phyloP scores from a whole-genome alignment of 2,329 filamentous ascomycete genomes.

The Rhytidhysteron rufulum region DNA sequence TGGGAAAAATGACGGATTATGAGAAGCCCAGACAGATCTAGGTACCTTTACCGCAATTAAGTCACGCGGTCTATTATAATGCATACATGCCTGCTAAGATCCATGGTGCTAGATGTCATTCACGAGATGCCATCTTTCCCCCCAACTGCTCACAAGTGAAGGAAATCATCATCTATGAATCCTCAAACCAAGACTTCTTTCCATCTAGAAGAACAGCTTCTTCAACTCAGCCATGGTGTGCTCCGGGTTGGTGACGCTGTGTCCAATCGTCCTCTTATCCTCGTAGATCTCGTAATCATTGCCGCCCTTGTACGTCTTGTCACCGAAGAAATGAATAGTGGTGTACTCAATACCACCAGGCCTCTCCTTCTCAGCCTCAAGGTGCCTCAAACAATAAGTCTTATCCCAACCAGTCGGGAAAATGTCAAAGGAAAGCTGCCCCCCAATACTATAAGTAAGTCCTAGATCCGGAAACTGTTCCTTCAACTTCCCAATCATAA shows the following conservation, averaged over 20 bases:
- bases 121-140: no score
- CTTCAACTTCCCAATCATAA: slow-evolving; percentile 71
- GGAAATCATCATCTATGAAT: no score
- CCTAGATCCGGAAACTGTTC: slow-evolving; percentile 80
- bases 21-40: no score
- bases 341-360: slow-evolving; percentile 72
- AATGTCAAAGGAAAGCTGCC: slow-evolving; percentile 97
- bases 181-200: no score
- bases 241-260: slow-evolving; percentile 75
- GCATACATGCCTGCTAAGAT: no score
- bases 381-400: slow-evolving; percentile 88
- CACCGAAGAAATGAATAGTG: slow-evolving; percentile 95
- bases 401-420: slow-evolving; percentile 98
- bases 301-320: slow-evolving; percentile 87
- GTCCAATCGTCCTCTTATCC: slow-evolving; percentile 77
- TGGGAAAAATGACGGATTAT: no score
- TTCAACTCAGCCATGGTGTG: slow-evolving; percentile 78
- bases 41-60: no score
- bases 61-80: no score
- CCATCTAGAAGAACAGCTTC: slow-evolving; percentile 60
- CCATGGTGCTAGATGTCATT: no score
- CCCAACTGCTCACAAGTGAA: no score
- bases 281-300: slow-evolving; percentile 95
- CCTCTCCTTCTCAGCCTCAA: slow-evolving; percentile 69
- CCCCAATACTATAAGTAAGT: slow-evolving; percentile 91